Evolutionary conservation across 2,329 filamentous ascomycete species (phyloP), one percentile per base, ranked within the genome.

Genomic region (Pseudonectria foliicola): DNA sequence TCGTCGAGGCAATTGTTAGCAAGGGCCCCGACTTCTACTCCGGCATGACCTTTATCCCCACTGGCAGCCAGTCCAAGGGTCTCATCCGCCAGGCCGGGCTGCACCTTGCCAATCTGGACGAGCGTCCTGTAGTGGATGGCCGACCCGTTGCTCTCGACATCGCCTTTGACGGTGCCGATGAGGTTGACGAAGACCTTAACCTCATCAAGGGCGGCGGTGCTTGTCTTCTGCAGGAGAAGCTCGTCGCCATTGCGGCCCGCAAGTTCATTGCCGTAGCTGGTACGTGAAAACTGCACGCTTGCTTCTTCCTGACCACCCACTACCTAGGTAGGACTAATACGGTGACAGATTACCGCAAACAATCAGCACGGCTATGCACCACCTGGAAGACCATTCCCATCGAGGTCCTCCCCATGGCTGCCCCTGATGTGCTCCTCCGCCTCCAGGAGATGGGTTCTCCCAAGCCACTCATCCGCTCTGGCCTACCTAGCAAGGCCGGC

Each of bases 121-220:
- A 82, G 40, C 67, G 93, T 12, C 82, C 84, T 1, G 57, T 55
- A 13, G 50, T 55, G 10, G 40, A 52, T 25, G 64, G 62, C 45
- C 51, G 49, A 38, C 63, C 65, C 24, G 60, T 67, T n/a, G 60
- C 64, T 29, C 73, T 98, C 18, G 90, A 96, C 53, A 83, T 96
- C 13, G 85, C 85, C 32, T 98, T 98, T 57, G 92, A 98, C 56
- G 92, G 92, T 35, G 92, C 92, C 4, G 92, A 98, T 59, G 92
- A 98, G 67, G 88, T 98, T 23, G 92, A 98, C 57, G 80, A 86
- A 30, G 85, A 93, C 34, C 66, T 98, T 40, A 98, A 96, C 63
- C 87, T 90, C 56, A 96, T 98, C 68, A 96, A 96, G 68, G 92
- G 92, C 35, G 92, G 92, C 32, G 92, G 92, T 39, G 92, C 88